Evolutionary conservation across 768 basidiomycete species (phyloP).

Genomic region (Rhizopogon salebrosus): DNA sequence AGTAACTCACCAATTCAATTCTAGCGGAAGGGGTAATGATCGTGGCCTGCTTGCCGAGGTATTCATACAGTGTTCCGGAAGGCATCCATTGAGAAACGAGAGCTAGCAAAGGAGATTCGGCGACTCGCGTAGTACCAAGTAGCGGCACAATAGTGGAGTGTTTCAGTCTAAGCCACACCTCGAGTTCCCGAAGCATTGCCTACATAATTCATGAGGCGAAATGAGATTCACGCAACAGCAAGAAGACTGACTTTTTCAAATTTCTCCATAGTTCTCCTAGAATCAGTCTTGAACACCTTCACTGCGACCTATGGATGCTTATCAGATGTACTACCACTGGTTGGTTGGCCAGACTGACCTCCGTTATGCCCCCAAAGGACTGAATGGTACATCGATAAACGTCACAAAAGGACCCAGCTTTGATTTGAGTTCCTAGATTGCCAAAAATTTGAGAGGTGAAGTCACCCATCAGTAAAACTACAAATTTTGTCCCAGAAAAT

Average conservation of each 20-base stretch:
- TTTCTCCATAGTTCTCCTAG: background rate
- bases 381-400: no score
- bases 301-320: background rate
- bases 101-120: background rate
- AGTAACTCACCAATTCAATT: background rate
- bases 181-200: no score
- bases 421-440: no score
- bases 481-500: no score
- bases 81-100: slow-evolving; percentile 3
- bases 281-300: no score
- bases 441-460: no score
- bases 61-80: background rate
- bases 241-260: background rate
- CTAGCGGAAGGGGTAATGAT: background rate
- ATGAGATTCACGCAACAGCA: background rate
- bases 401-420: no score
- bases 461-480: no score
- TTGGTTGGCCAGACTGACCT: no score
- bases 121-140: slow-evolving; percentile 8
- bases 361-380: no score
- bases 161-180: slow-evolving; percentile 12
- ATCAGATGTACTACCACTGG: background rate
- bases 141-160: slow-evolving; percentile 17
- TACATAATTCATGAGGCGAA: background rate
- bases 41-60: background rate